Evolutionary conservation across 2,329 filamentous ascomycete genomes (phyloP), one percentile per base, ranked within the genome.

Genomic region (Stachybotrys chlorohalonatus): DNA sequence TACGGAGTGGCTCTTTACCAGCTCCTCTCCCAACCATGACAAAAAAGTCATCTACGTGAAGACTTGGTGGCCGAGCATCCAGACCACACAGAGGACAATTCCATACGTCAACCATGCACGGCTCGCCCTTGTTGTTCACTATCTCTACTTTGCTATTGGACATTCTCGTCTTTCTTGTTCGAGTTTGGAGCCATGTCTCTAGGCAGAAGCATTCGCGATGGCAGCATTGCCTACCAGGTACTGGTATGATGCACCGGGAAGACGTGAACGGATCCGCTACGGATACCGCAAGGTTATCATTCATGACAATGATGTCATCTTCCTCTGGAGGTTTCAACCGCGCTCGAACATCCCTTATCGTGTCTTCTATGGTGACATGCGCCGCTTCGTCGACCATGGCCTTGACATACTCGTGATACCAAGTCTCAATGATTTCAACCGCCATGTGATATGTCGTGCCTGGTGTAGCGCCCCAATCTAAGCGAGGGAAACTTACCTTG

Each of bases 121-220:
- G 82, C 60, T 85, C 78, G 9, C 50, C 55, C 7, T 58, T 61
- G 1, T 45, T 17, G 13, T 51, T 42, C 8, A 9, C 36, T 9
- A 13, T 5, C 52, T 42, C 57, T n/a, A 54, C 58, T 46, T 39
- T 57, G 42, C 59, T 59, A n/a, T 54, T 42, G 9, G 6, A 2
- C 36, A 42, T 54, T 4, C 58, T 42, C 6, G 70, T 66, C 57
- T 77, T 79, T 13, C 72, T 70, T 6, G 76, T 74, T 47, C 89
- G 83, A 6, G 86, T 89, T 13, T 76, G 69, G 8, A 99, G 79
- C 74, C 90, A 97, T 1, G 82, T 92, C 17, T 87, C 80, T 7
- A 96, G 82, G 66, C 97, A 93, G 66, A 97, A 96, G 66, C 91
- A 96, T 65, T 96, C 90, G 42, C 86, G 74, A 66, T 99, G 93